Percentiles rank a stretch among this genome's conserved stretches.
Conservation (phyloP, 192 early-diverging fungal genomes). For the Mortierella antarctica region DNA sequence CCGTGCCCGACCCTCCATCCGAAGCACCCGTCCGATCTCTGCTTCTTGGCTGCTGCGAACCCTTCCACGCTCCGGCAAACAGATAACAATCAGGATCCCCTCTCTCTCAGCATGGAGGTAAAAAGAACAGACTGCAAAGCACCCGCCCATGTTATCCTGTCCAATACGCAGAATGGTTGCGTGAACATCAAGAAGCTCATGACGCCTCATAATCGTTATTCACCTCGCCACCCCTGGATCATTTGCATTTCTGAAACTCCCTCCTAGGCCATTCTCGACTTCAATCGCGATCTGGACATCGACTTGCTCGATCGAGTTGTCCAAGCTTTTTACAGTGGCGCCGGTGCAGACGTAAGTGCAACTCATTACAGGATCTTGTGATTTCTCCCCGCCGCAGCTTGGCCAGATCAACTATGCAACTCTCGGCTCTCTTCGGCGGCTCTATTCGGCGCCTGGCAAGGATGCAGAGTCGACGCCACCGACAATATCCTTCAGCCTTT, state of each 20-base stretch:
- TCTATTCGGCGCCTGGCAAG: too few species aligned
- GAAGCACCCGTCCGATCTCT: not conserved
- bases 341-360: conserved; percentile 81
- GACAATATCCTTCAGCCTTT: too few species aligned
- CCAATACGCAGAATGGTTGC: too few species aligned
- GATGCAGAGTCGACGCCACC: too few species aligned
- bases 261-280: conserved; percentile 83
- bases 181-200: not conserved
- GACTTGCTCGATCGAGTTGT: conserved; percentile 91
- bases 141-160: too few species aligned
- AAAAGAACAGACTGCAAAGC: not conserved
- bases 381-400: not conserved
- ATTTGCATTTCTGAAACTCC: not conserved
- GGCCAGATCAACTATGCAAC: not conserved
- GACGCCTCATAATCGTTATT: not conserved
- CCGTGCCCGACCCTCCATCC: not conserved
- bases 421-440: not conserved
- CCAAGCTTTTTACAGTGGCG: conserved; percentile 78
- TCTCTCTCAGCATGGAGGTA: conserved; percentile 31
- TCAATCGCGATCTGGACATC: conserved; percentile 88
- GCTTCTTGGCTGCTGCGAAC: not conserved
- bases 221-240: not conserved
- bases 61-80: too few species aligned
- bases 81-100: not conserved
- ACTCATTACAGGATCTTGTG: not conserved